Evolutionary conservation across 2,329 filamentous ascomycete species (phyloP).

Genomic region (Phyllosticta ampelicida): DNA sequence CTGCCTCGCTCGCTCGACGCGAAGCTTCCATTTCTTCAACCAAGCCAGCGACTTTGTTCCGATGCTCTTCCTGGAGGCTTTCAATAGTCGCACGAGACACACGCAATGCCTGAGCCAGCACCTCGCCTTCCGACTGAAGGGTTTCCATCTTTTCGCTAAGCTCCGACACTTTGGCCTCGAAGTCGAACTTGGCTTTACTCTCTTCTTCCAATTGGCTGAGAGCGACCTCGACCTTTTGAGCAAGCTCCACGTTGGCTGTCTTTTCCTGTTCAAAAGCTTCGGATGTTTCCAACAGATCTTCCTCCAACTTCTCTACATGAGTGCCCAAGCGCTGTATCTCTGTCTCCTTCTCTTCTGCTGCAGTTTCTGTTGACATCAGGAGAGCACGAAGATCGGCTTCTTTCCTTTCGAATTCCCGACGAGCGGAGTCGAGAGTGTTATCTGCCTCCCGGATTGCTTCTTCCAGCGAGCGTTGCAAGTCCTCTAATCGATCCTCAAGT

Average conservation of each 20-base stretch:
- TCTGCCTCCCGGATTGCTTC: slow-evolving; percentile 25
- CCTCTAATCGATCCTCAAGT: slow-evolving; percentile 23
- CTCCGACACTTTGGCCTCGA: slow-evolving; percentile 16
- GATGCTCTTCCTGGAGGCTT: not conserved
- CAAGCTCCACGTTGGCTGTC: slow-evolving; percentile 20
- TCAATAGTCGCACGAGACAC: not conserved
- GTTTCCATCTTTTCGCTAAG: slow-evolving; percentile 13
- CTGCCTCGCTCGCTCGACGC: not conserved
- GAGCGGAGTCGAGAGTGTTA: slow-evolving; percentile 16
- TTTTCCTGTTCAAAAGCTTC: slow-evolving; percentile 10
- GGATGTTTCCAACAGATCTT: not conserved
- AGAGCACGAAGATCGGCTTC: slow-evolving; percentile 28
- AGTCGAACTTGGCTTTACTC: slow-evolving; percentile 10
- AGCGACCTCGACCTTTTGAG: slow-evolving; percentile 17
- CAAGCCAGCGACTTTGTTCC: not conserved
- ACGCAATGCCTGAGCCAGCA: not conserved
- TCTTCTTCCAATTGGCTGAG: slow-evolving; percentile 19
- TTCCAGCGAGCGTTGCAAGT: slow-evolving; percentile 27
- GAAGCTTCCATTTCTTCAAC: not conserved
- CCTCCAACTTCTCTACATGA: slow-evolving; percentile 2
- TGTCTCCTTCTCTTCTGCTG: slow-evolving; percentile 23
- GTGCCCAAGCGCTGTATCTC: slow-evolving; percentile 3
- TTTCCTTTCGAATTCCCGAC: slow-evolving; percentile 17
- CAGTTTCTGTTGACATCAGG: slow-evolving; percentile 32
- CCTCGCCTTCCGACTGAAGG: not conserved